Conservation (phyloP, 164 flowering plant species). For the Vitis riparia region DNA sequence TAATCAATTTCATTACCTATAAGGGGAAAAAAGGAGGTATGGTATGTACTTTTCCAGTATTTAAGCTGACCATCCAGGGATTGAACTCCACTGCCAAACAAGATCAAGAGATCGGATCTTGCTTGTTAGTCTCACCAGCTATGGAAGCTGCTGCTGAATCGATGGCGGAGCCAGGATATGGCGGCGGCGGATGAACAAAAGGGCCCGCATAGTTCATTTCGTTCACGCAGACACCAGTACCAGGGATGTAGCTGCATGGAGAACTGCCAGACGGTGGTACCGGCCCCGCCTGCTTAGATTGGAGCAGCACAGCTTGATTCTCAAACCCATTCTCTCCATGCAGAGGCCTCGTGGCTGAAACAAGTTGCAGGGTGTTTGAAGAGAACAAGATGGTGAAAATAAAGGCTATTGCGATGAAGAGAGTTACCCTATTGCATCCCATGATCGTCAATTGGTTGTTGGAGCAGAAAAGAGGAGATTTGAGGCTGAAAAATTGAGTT, state of each 20-base stretch:
- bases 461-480: neutral
- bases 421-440: neutral
- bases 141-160: too few relatives aligned
- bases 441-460: neutral
- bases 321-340: conserved; percentile 1
- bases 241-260: conserved; percentile 8
- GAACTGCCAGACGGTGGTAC: conserved; percentile 2
- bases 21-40: too few relatives aligned
- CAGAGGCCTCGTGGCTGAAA: conserved; percentile 9
- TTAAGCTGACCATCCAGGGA: too few relatives aligned
- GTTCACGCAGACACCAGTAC: conserved; percentile 3
- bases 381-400: neutral
- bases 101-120: too few relatives aligned
- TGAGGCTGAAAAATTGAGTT: neutral
- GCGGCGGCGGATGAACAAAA: conserved; percentile 1
- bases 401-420: neutral
- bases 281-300: neutral
- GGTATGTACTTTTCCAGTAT: too few relatives aligned
- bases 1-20: too few relatives aligned
- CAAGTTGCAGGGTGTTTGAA: neutral
- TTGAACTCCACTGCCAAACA: too few relatives aligned
- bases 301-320: neutral
- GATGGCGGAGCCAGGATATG: neutral
- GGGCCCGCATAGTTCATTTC: conserved; percentile 8
- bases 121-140: too few relatives aligned